Conservation (phyloP, 2,329 filamentous ascomycete genomes). For the Diaporthe aspalathi region DNA sequence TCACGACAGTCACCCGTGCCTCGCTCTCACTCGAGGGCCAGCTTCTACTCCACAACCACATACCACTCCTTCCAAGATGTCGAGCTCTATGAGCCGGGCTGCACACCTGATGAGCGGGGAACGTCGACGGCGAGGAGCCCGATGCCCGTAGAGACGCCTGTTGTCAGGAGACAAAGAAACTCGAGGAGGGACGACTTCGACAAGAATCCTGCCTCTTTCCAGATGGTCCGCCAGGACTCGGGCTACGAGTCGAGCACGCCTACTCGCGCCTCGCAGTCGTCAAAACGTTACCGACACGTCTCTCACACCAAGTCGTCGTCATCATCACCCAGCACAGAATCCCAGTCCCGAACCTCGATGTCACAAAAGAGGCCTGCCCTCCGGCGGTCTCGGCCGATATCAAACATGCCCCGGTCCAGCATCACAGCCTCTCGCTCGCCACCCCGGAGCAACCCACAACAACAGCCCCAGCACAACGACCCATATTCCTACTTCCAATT, state of each 20-base stretch:
- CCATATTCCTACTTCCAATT: slow-evolving; percentile 57
- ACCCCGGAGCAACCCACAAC: slow-evolving; percentile 40
- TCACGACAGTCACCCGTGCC: slow-evolving; percentile 31
- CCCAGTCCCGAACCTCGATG: slow-evolving; percentile 13
- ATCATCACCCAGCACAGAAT: slow-evolving; percentile 41
- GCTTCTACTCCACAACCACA: slow-evolving; percentile 60
- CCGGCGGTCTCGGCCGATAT: slow-evolving; percentile 51
- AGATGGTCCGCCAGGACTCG: slow-evolving; percentile 68
- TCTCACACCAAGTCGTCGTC: slow-evolving; percentile 45
- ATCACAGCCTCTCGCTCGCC: slow-evolving; percentile 45
- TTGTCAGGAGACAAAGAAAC: slow-evolving; percentile 13
- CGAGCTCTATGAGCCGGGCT: slow-evolving; percentile 58
- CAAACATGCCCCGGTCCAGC: slow-evolving; percentile 44
- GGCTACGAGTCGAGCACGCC: slow-evolving; percentile 65
- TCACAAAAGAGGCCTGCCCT: slow-evolving; percentile 54
- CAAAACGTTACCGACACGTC: slow-evolving; percentile 45
- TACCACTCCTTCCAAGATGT: slow-evolving; percentile 67
- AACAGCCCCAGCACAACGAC: slow-evolving; percentile 44
- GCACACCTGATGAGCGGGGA: slow-evolving; percentile 44
- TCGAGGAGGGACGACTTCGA: slow-evolving; percentile 44
- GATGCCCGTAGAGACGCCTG: slow-evolving; percentile 32
- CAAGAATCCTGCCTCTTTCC: slow-evolving; percentile 47
- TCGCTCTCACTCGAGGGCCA: slow-evolving; percentile 51
- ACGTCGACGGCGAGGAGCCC: slow-evolving; percentile 39
- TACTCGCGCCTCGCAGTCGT: slow-evolving; percentile 52